Conservation (phyloP, 306 rosid species). For the Amphicarpaea edgeworthii region DNA sequence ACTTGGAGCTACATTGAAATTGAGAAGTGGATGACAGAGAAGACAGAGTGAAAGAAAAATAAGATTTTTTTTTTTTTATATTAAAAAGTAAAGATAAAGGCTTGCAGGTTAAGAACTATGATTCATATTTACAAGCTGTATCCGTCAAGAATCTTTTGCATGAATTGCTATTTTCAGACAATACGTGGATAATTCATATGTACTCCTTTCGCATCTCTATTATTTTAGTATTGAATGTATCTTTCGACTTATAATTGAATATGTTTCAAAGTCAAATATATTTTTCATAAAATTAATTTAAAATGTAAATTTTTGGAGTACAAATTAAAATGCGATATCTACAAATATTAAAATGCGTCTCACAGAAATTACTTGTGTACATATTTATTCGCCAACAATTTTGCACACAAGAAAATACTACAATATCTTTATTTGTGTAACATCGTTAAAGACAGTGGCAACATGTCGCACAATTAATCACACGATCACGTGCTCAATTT, state of each 20-base stretch:
- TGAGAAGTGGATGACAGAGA: not conserved
- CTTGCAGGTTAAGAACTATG: not conserved
- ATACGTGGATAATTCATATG: not conserved
- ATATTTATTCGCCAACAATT: not conserved
- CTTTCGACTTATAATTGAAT: not conserved
- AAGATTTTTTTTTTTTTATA: not conserved
- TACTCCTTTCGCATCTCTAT: not conserved
- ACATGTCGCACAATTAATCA: conserved; percentile 28
- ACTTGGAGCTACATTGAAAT: not conserved
- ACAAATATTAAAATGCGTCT: not conserved
- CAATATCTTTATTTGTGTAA: not conserved
- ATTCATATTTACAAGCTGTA: not conserved
- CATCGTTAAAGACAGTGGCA: not conserved
- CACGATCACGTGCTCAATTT: conserved; percentile 4
- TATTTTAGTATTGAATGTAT: not conserved
- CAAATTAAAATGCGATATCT: not conserved
- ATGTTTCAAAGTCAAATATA: not conserved
- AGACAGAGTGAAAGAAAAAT: not conserved
- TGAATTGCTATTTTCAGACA: not conserved
- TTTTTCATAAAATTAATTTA: not conserved
- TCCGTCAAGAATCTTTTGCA: not conserved
- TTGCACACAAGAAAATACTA: not conserved
- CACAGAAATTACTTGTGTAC: not conserved
- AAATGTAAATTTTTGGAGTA: not conserved
- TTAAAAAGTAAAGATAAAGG: not conserved